Evolutionary conservation across 2,329 filamentous ascomycete genomes (phyloP).

Genomic region (Xylaria sp.): DNA sequence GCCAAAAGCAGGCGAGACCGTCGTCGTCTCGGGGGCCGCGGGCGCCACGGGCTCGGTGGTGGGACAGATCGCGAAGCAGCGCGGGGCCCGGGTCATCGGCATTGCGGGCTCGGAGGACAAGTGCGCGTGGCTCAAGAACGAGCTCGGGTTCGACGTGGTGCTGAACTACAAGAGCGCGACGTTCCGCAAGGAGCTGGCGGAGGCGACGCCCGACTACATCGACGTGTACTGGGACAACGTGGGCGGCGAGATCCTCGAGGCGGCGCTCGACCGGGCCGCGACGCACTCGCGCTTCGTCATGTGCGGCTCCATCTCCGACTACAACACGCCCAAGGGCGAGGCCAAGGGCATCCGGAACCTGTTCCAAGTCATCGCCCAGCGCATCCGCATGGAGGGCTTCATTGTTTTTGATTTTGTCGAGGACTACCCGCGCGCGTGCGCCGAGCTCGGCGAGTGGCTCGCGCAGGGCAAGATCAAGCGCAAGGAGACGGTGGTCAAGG

Average conservation of each 20-base stretch:
- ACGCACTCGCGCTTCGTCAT: slow-evolving; percentile 73
- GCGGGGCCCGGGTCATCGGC: slow-evolving; percentile 71
- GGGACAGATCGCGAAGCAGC: slow-evolving; percentile 81
- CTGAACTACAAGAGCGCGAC: slow-evolving; percentile 69
- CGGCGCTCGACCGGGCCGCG: slow-evolving; percentile 72
- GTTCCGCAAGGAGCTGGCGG: slow-evolving; percentile 63
- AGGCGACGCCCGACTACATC: slow-evolving; percentile 64
- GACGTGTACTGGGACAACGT: slow-evolving; percentile 75
- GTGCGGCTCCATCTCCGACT: slow-evolving; percentile 77
- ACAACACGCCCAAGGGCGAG: slow-evolving; percentile 68
- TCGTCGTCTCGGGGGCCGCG: slow-evolving; percentile 81
- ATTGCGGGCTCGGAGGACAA: slow-evolving; percentile 75
- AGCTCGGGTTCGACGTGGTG: slow-evolving; percentile 68
- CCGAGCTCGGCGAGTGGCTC: slow-evolving; percentile 75
- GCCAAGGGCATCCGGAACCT: slow-evolving; percentile 58
- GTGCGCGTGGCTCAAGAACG: slow-evolving; percentile 66
- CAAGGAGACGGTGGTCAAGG: slow-evolving; percentile 76
- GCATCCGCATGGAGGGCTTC: slow-evolving; percentile 75
- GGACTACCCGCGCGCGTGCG: slow-evolving; percentile 67
- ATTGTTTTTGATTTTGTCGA: slow-evolving; percentile 75
- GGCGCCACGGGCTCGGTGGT: slow-evolving; percentile 82
- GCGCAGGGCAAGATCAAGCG: slow-evolving; percentile 76
- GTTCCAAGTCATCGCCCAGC: slow-evolving; percentile 50
- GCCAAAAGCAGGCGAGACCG: slow-evolving; percentile 75
- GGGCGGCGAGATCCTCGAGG: slow-evolving; percentile 76